phyloP scores from a whole-genome alignment of 1,284 basidiomycete genomes.

The Marasmius oreades region DNA sequence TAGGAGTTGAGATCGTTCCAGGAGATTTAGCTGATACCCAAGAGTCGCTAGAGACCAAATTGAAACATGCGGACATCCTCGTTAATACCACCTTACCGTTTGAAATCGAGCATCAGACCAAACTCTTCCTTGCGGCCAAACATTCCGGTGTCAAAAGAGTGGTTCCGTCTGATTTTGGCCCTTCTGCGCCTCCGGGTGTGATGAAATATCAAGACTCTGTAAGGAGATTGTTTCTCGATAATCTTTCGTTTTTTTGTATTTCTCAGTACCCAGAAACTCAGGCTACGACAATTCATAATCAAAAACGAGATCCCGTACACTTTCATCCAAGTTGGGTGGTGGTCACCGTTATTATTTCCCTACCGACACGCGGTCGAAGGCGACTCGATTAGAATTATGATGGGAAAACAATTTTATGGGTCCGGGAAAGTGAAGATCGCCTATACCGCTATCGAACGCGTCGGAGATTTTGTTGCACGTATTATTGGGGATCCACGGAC shows the following conservation, averaged over 20 bases:
- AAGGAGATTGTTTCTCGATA: neutral
- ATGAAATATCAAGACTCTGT: conserved; percentile 1
- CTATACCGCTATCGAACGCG: conserved; percentile 3
- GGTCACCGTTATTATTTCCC: neutral
- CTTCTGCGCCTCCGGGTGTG: neutral
- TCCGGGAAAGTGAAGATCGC: conserved; percentile 8
- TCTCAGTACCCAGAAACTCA: conserved; percentile 11
- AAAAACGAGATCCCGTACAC: conserved; percentile 9
- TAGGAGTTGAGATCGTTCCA: neutral
- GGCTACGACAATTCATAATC: conserved; percentile 7
- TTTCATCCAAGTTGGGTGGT: conserved; percentile 14
- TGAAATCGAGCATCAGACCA: neutral
- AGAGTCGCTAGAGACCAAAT: neutral
- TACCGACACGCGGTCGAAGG: neutral
- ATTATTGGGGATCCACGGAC: conserved; percentile 16
- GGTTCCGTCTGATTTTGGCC: conserved; percentile 9
- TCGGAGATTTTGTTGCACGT: conserved; percentile 11
- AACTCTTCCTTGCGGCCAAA: conserved; percentile 8
- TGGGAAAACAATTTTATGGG: neutral
- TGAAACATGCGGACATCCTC: conserved; percentile 1
- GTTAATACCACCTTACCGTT: neutral
- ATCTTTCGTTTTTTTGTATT: neutral
- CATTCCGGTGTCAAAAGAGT: conserved; percentile 7
- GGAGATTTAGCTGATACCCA: neutral
- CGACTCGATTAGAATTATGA: neutral